Evolutionary conservation across 352 stramenopile species (phyloP), one percentile per base, ranked within the genome.

Genomic region (Phytophthora kernoviae): DNA sequence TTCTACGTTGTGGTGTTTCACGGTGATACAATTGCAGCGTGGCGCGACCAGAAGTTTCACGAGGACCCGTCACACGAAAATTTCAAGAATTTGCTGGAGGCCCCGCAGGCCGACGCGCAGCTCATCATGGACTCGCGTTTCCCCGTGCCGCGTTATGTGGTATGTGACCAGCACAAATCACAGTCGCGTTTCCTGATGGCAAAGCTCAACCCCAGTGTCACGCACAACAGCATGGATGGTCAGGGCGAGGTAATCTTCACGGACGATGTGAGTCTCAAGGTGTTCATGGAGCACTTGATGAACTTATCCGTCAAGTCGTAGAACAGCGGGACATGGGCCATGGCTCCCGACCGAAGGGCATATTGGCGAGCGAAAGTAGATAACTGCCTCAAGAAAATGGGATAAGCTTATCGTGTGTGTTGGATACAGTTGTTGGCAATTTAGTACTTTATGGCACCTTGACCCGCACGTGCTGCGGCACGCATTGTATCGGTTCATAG

Each of bases 1-100:
- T 99, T 99, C 79, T 98, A 99, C 68, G 97, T 99, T 21, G 97
- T 99, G 40, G 96, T 99, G 6, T 99, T 99, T 77, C 97, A 99
- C 72, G 98, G 98, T 47, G 97, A 99, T 73, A 99, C 97, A 34
- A 99, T 99, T 67, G 98, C 96, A 15, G 96, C 96, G 24, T 99
- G 98, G 98, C 87, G 97, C 58, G 96, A 99, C 71, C 88, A 98
- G 63, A 96, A 94, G 65, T 98, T 97, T 65, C 94, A 98, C 64
- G 87, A 98, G 37, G 84, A 96, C 49, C 90, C 95, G 14, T 85
- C 96, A 50, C 97, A 99, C 73, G 96, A 96, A 47, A 98, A 98
- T 54, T 99, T 99, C 71, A 97, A 98, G 70, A 91, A 98, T 58
- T 86, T 99, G 64, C 74, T 99, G 41, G 93, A 99, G 62, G 96